phyloP scores from a whole-genome alignment of 805 yeast species.

The Dipodascus geniculatus region DNA sequence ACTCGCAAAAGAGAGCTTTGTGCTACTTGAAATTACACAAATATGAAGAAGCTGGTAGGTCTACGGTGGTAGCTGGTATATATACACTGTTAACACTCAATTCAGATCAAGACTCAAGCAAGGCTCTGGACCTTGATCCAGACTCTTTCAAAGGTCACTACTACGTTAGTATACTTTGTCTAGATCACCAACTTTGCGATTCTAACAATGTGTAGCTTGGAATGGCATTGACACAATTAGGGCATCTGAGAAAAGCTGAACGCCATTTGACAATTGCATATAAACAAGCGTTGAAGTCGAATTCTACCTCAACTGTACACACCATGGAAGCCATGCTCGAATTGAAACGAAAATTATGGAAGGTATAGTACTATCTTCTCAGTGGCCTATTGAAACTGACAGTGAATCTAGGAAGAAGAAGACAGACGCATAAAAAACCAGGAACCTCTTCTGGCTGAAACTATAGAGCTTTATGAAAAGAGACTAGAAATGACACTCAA shows the following conservation, averaged over 20 bases:
- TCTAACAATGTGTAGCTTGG: slow-evolving; percentile 13
- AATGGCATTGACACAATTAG: slow-evolving; percentile 18
- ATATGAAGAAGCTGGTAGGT: slow-evolving; percentile 15
- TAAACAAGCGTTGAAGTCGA: slow-evolving; percentile 15
- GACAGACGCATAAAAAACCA: slow-evolving; percentile 13
- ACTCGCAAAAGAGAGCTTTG: slow-evolving; percentile 15
- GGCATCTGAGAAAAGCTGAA: slow-evolving; percentile 20
- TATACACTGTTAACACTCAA: background rate
- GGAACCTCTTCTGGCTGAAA: slow-evolving; percentile 17
- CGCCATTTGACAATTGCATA: slow-evolving; percentile 19
- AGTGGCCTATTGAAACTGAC: no score
- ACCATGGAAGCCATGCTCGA: slow-evolving; percentile 18
- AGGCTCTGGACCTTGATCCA: slow-evolving; percentile 20
- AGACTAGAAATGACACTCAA: background rate
- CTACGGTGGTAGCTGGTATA: background rate
- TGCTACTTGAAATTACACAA: slow-evolving; percentile 15
- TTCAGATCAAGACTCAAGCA: slow-evolving; percentile 16
- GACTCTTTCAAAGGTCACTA: slow-evolving; percentile 17
- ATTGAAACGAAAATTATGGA: slow-evolving; percentile 18
- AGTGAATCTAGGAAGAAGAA: slow-evolving; percentile 12
- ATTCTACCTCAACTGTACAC: slow-evolving; percentile 20
- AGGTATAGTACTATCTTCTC: no score
- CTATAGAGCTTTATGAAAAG: slow-evolving; percentile 12
- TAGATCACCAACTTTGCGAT: background rate
- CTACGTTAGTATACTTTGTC: slow-evolving; percentile 10